A percentile compares a stretch with the other conserved stretches of the same genome.
Conservation (phyloP, 176 grass and related monocot species). For the Otatea glauca region DNA sequence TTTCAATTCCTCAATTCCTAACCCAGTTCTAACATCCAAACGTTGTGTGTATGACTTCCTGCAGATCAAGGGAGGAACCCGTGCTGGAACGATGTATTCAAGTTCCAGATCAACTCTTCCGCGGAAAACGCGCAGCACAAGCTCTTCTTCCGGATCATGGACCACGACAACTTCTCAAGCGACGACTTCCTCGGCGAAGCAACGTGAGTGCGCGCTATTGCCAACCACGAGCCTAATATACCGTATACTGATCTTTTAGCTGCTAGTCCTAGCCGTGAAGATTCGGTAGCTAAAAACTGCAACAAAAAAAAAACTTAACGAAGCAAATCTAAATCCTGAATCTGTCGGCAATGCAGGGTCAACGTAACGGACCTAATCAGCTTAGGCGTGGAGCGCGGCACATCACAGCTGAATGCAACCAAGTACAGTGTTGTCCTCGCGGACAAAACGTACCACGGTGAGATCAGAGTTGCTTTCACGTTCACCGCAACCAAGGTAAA, state of each 20-base stretch:
- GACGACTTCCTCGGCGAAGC: slow-evolving; percentile 83
- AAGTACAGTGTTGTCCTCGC: slow-evolving; percentile 73
- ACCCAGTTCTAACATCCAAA: too few species aligned
- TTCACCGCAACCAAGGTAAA: slow-evolving; percentile 63
- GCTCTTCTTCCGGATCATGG: slow-evolving; percentile 68
- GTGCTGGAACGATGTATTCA: slow-evolving; percentile 88
- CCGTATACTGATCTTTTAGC: background rate
- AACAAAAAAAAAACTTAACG: background rate
- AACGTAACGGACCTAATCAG: slow-evolving; percentile 72
- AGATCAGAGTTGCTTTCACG: slow-evolving; percentile 67
- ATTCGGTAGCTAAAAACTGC: background rate
- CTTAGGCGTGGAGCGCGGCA: slow-evolving; percentile 63
- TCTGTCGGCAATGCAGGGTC: slow-evolving; percentile 57
- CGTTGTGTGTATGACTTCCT: too few species aligned
- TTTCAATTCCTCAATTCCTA: too few species aligned
- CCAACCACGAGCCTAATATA: background rate
- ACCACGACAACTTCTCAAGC: slow-evolving; percentile 70
- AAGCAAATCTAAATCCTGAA: background rate
- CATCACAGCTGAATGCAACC: slow-evolving; percentile 40
- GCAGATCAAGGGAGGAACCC: slow-evolving; percentile 78
- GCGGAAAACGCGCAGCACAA: slow-evolving; percentile 64
- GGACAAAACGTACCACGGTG: slow-evolving; percentile 64
- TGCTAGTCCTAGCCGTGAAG: background rate
- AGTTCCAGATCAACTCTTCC: slow-evolving; percentile 64
- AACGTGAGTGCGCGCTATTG: slow-evolving; percentile 50